phyloP scores from a whole-genome alignment of 2,329 filamentous ascomycete species.

The Cladosporium austrohemisphaericum region DNA sequence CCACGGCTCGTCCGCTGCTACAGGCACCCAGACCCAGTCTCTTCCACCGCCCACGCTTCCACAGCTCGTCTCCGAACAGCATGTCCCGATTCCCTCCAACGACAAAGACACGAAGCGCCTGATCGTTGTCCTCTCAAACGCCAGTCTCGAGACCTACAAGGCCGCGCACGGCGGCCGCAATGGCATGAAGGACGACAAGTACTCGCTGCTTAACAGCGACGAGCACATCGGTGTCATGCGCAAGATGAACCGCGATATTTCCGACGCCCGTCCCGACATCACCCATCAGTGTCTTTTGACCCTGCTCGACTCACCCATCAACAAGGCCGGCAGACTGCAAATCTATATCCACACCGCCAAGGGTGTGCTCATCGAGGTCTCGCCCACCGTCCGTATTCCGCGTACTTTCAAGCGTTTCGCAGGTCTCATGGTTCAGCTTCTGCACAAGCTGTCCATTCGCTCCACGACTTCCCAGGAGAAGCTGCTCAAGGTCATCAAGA shows the following conservation, averaged over 20 bases:
- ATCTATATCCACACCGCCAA: conserved; percentile 99
- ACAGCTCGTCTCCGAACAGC: conserved; percentile 89
- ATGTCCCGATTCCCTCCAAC: conserved; percentile 72
- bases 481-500: conserved; percentile 93
- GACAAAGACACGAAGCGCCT: conserved; percentile 90
- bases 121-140: conserved; percentile 95
- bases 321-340: conserved; percentile 95
- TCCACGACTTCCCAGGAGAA: conserved; percentile 98
- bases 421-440: conserved; percentile 95
- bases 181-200: conserved; percentile 81
- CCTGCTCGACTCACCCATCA: conserved; percentile 94
- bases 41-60: conserved; percentile 88
- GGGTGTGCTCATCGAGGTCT: conserved; percentile 95
- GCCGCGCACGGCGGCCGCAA: conserved; percentile 60
- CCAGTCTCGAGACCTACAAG: conserved; percentile 96
- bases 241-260: conserved; percentile 99
- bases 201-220: conserved; percentile 95
- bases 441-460: conserved; percentile 92
- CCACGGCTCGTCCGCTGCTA: conserved; percentile 17
- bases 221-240: conserved; percentile 99
- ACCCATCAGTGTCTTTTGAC: conserved; percentile 99
- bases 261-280: conserved; percentile 94
- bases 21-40: conserved; percentile 67
- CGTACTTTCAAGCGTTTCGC: conserved; percentile 99
- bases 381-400: conserved; percentile 94